Percentiles rank a stretch among this genome's conserved stretches.
Evolutionary conservation across 176 grass and related monocot species (phyloP).

Genomic region (Oryza glumipatula): DNA sequence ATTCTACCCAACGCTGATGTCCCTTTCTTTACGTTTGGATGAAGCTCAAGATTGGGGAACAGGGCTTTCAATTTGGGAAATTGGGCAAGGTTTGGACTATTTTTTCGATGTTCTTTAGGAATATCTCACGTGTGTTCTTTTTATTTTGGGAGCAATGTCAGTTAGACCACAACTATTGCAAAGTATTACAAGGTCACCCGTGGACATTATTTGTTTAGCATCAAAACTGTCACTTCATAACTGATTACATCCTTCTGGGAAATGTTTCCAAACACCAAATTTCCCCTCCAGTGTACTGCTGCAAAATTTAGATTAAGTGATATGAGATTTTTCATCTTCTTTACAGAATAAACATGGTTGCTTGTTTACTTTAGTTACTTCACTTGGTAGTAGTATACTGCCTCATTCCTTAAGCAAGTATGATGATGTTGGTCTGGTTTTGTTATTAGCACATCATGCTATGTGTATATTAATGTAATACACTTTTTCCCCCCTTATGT

Average conservation of each 20-base stretch:
- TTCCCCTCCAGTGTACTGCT: background rate
- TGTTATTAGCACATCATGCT: background rate
- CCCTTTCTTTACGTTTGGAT: constrained; percentile 73
- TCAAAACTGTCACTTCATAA: constrained; percentile 25
- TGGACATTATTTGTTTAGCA: constrained; percentile 31
- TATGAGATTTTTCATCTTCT: background rate
- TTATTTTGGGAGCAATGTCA: background rate
- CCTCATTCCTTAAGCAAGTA: constrained; percentile 4
- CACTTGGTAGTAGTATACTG: background rate
- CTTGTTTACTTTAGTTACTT: background rate
- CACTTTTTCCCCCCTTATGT: constrained; percentile 33
- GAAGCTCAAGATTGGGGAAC: constrained; percentile 71
- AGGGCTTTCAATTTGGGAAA: constrained; percentile 89
- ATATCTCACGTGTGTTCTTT: constrained; percentile 7
- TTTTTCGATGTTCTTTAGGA: constrained; percentile 84
- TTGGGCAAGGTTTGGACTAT: constrained; percentile 92
- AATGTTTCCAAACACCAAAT: constrained; percentile 12
- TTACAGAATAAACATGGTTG: background rate
- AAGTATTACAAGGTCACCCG: background rate
- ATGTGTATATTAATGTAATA: constrained; percentile 6
- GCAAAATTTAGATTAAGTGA: background rate
- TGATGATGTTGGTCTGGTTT: background rate
- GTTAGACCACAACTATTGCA: constrained; percentile 6
- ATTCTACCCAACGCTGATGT: constrained; percentile 81
- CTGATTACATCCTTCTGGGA: constrained; percentile 13